These are phyloP conservation scores for Coemansia javaensis DNA, from an alignment of 192 early-diverging fungal species.

Conservation along the genomic window DNA sequence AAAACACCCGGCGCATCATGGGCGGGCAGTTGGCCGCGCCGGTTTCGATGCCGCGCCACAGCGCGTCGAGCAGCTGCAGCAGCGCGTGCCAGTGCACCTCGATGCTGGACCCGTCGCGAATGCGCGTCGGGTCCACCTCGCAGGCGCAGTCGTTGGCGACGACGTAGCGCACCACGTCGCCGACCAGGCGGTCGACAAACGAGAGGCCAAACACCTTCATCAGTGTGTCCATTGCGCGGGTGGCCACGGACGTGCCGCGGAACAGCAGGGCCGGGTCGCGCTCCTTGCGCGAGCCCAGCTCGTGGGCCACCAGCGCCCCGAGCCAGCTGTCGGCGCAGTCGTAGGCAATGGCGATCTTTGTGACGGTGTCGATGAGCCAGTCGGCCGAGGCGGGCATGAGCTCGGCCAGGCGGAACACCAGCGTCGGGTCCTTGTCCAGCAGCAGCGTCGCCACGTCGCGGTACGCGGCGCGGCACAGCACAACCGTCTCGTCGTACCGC, in stretches of 20 bases:
- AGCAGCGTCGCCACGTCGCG: constrained; percentile 10
- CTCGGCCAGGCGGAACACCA: constrained; percentile 26
- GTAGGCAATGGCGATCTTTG: constrained; percentile 35
- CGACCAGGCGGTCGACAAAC: constrained; percentile 62
- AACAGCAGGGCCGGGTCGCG: constrained; percentile 47
- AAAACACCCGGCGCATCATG: constrained; percentile 47
- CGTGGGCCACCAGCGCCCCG: constrained; percentile 25
- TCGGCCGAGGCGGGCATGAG: constrained; percentile 29
- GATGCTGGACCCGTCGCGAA: constrained; percentile 13
- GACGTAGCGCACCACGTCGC: constrained; percentile 57
- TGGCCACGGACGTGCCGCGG: constrained; percentile 61
- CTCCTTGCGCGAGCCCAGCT: constrained; percentile 20
- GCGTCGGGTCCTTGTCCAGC: constrained; percentile 21
- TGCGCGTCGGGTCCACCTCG: constrained; percentile 59
- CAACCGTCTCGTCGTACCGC: constrained; percentile 43
- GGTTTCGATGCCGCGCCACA: constrained; percentile 53
- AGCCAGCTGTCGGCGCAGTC: constrained; percentile 28
- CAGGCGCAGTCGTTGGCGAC: constrained; percentile 51
- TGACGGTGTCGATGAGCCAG: constrained; percentile 45
- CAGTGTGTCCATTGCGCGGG: constrained; percentile 63
- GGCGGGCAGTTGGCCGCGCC: constrained; percentile 19
- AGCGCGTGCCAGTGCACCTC: constrained; percentile 52
- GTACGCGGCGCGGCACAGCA: constrained; percentile 23
- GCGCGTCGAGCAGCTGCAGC: constrained; percentile 37
- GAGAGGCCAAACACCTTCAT: constrained; percentile 63